phyloP scores from a whole-genome alignment of 2,329 filamentous ascomycete species.

The Aspergillus aculeatus region DNA sequence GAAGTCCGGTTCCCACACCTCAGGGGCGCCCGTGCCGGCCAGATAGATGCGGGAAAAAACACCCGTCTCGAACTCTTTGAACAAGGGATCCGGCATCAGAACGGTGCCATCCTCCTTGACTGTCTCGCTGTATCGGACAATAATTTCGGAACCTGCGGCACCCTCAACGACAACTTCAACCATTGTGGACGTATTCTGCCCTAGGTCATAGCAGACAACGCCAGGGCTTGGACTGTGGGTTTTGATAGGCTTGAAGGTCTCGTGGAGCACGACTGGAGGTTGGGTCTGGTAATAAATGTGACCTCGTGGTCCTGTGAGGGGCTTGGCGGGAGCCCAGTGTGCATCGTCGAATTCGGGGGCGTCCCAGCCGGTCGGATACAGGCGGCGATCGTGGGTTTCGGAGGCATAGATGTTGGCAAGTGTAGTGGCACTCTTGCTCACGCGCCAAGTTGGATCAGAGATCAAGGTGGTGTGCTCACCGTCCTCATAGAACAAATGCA shows the following conservation, averaged over 20 bases:
- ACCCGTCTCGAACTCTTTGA: slow-evolving; percentile 26
- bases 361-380: slow-evolving; percentile 24
- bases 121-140: slow-evolving; percentile 21
- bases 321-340: slow-evolving; percentile 19
- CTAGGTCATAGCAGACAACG: slow-evolving; percentile 21
- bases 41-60: slow-evolving; percentile 22
- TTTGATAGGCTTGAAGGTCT: slow-evolving; percentile 20
- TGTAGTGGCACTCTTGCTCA: slow-evolving; percentile 22
- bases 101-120: slow-evolving; percentile 20
- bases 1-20: slow-evolving; percentile 25
- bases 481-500: slow-evolving; percentile 23
- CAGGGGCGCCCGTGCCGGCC: slow-evolving; percentile 15
- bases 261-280: slow-evolving; percentile 23
- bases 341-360: slow-evolving; percentile 13
- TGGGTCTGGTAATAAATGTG: slow-evolving; percentile 24
- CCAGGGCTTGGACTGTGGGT: slow-evolving; percentile 12
- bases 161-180: slow-evolving; percentile 19
- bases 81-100: slow-evolving; percentile 26
- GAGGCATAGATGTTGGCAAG: slow-evolving; percentile 28
- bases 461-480: slow-evolving; percentile 19
- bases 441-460: slow-evolving; percentile 23
- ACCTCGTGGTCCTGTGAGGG: slow-evolving; percentile 23
- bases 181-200: slow-evolving; percentile 24
- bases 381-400: slow-evolving; percentile 21
- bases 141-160: slow-evolving; percentile 17